Percentiles rank a stretch among this genome's conserved stretches.
Evolutionary conservation across 345 rosid species (phyloP).

Genomic region (Citrus hindsii): DNA sequence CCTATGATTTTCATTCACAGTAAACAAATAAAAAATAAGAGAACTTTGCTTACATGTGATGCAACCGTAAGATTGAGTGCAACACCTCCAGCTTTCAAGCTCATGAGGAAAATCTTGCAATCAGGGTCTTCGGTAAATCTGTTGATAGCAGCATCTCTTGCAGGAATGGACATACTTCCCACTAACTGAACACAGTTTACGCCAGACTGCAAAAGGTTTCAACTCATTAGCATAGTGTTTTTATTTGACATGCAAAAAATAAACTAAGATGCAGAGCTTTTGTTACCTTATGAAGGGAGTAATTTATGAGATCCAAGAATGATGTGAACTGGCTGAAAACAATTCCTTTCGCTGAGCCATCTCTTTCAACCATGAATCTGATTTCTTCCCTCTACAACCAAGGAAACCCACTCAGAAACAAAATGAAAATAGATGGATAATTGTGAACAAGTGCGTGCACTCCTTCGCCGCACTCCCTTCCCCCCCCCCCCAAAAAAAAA

Average conservation of each 20-base stretch:
- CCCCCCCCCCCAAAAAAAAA: too few species aligned
- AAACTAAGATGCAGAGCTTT: neutral
- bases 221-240: neutral
- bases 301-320: conserved; percentile 86
- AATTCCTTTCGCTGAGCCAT: conserved; percentile 96
- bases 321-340: conserved; percentile 98
- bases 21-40: neutral
- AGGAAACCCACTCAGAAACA: conserved; percentile 10
- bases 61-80: conserved; percentile 98
- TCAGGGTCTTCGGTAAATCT: conserved; percentile 81
- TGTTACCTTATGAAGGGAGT: conserved; percentile 79
- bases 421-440: neutral
- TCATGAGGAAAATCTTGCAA: conserved; percentile 86
- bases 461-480: too few species aligned
- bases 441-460: neutral
- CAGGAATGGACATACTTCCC: conserved; percentile 80
- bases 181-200: conserved; percentile 79
- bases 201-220: conserved; percentile 56
- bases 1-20: neutral
- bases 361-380: conserved; percentile 88
- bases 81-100: conserved; percentile 95
- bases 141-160: conserved; percentile 84
- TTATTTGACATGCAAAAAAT: neutral
- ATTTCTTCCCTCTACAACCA: conserved; percentile 89
- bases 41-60: conserved; percentile 66